Evolutionary conservation across 768 basidiomycete species (phyloP).

Genomic region (Tubosaeta sp.): DNA sequence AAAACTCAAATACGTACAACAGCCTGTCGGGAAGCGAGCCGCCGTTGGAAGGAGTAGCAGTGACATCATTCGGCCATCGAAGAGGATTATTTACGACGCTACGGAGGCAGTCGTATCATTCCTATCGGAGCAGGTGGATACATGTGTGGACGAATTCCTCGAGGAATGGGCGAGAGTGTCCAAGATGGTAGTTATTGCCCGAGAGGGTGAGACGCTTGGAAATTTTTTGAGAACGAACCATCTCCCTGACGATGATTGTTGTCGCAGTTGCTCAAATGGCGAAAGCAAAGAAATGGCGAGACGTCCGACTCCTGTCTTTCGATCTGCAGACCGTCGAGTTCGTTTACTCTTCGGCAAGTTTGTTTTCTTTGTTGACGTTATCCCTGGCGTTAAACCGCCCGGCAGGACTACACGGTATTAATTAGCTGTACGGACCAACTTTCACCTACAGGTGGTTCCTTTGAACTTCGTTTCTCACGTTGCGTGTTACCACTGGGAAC

Average conservation of each 20-base stretch:
- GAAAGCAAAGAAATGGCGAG: conserved; percentile 63
- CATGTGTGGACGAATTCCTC: conserved; percentile 85
- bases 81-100: conserved; percentile 87
- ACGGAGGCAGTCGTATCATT: conserved; percentile 87
- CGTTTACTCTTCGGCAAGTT: conserved; percentile 60
- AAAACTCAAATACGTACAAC: conserved; percentile 86
- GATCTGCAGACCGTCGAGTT: conserved; percentile 93
- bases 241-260: neutral
- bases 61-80: conserved; percentile 73
- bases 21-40: conserved; percentile 69
- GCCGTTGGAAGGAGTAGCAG: conserved; percentile 47
- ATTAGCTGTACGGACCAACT: conserved; percentile 78
- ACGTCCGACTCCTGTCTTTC: conserved; percentile 82
- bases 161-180: conserved; percentile 92
- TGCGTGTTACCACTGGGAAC: conserved; percentile 14
- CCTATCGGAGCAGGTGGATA: conserved; percentile 79
- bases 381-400: neutral
- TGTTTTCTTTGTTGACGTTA: neutral
- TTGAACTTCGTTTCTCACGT: conserved; percentile 70
- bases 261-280: conserved; percentile 76
- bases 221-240: neutral
- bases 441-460: conserved; percentile 62
- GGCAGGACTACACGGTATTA: conserved; percentile 69
- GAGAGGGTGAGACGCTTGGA: conserved; percentile 57
- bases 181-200: conserved; percentile 91